Percentiles rank a stretch among this genome's conserved stretches.
phyloP scores from a whole-genome alignment of 2,329 filamentous ascomycete species.

The Myriosclerotinia curreyana region DNA sequence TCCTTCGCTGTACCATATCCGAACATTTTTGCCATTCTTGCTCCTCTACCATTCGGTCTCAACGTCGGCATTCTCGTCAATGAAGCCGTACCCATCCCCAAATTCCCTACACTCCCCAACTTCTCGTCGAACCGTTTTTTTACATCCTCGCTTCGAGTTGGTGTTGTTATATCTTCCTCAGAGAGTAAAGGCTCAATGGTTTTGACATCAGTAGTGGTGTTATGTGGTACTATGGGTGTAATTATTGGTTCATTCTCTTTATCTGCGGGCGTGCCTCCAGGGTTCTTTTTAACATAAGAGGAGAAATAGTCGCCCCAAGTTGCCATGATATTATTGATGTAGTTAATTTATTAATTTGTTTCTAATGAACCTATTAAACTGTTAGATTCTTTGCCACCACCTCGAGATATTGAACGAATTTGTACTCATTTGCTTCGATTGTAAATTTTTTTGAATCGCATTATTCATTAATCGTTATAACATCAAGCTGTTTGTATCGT shows the following conservation, averaged over 20 bases:
- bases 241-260: background rate
- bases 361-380: background rate
- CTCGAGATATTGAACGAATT: background rate
- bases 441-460: background rate
- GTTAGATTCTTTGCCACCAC: background rate
- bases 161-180: background rate
- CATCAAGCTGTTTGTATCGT: slow-evolving; percentile 5
- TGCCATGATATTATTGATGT: slow-evolving; percentile 21
- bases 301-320: slow-evolving; percentile 31
- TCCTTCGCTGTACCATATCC: slow-evolving; percentile 24
- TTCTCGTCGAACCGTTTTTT: slow-evolving; percentile 15
- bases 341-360: background rate
- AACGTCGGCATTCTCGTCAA: slow-evolving; percentile 14
- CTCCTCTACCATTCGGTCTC: slow-evolving; percentile 25
- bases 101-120: slow-evolving; percentile 15
- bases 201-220: background rate
- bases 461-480: background rate
- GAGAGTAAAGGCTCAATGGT: background rate
- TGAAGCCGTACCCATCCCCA: slow-evolving; percentile 12
- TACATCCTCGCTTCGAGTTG: background rate
- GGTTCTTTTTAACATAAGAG: slow-evolving; percentile 28
- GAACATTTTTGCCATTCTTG: slow-evolving; percentile 30
- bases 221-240: background rate
- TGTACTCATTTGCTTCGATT: background rate
- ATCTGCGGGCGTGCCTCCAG: slow-evolving; percentile 9